Evolutionary conservation across 148 eudicot species (phyloP).

Genomic region (Polygonum maritimum): DNA sequence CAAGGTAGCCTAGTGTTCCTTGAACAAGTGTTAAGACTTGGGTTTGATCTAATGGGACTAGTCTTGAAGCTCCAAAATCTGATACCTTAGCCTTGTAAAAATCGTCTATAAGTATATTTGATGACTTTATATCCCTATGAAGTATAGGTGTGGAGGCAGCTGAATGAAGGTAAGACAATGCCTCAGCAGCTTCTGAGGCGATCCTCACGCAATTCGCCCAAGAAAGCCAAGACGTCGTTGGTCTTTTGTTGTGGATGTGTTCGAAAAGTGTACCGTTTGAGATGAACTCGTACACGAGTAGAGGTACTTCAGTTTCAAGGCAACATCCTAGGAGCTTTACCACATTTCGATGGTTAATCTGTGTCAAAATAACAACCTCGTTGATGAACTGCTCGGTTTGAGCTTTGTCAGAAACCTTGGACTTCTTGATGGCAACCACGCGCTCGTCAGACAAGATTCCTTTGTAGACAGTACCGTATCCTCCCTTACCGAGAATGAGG

Average conservation of each 20-base stretch:
- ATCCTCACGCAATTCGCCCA: slow-evolving; percentile 8
- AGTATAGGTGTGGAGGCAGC: background rate
- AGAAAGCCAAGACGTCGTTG: background rate
- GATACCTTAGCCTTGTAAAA: background rate
- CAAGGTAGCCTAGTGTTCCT: slow-evolving; percentile 8
- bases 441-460: background rate
- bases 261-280: slow-evolving; percentile 10
- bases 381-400: slow-evolving; percentile 15
- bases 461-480: slow-evolving; percentile 14
- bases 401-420: slow-evolving; percentile 3
- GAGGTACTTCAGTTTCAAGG: slow-evolving; percentile 8
- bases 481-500: slow-evolving; percentile 10
- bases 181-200: slow-evolving; percentile 8
- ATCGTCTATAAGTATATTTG: slow-evolving; percentile 9
- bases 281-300: slow-evolving; percentile 10
- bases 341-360: slow-evolving; percentile 12
- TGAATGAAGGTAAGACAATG: slow-evolving; percentile 3
- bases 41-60: background rate
- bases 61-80: slow-evolving; percentile 10
- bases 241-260: background rate
- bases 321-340: slow-evolving; percentile 8
- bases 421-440: slow-evolving; percentile 12
- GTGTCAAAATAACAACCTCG: slow-evolving; percentile 12
- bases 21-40: background rate
- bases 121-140: slow-evolving; percentile 11